Evolutionary conservation across 179 eudicot genomes (phyloP).

Genomic region (Nepenthes alata): DNA sequence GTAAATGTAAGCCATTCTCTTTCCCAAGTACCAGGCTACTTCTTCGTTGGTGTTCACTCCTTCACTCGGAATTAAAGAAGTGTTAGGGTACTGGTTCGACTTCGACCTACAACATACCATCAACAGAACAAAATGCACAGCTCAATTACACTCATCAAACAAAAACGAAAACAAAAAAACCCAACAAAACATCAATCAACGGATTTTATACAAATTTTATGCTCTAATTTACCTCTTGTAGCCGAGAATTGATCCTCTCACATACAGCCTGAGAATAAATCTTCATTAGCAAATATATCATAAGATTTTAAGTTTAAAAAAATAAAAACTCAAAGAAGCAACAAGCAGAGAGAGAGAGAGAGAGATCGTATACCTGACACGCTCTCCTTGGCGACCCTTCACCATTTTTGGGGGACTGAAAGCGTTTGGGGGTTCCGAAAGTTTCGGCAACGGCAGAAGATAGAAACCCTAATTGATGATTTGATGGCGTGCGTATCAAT

Average conservation of each 20-base stretch:
- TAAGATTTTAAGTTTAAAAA: not conserved
- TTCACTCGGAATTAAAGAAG: slow-evolving; percentile 66
- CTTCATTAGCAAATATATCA: not conserved
- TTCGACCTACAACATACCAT: slow-evolving; percentile 19
- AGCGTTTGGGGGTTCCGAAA: not conserved
- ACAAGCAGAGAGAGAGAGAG: no score
- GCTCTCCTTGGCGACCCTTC: slow-evolving; percentile 45
- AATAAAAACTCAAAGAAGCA: not conserved
- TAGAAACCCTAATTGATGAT: not conserved
- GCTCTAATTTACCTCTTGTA: slow-evolving; percentile 22
- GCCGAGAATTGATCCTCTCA: slow-evolving; percentile 35
- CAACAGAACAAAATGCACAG: not conserved
- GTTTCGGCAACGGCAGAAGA: not conserved
- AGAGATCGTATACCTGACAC: slow-evolving; percentile 17
- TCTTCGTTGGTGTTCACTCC: slow-evolving; percentile 87
- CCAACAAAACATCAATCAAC: no score
- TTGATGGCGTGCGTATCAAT: no score
- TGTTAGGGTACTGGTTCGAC: slow-evolving; percentile 49
- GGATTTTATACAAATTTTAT: no score
- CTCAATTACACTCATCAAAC: not conserved
- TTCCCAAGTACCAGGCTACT: slow-evolving; percentile 77
- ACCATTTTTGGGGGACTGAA: slow-evolving; percentile 19
- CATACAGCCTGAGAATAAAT: slow-evolving; percentile 21
- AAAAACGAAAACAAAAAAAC: not conserved
- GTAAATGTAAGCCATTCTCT: slow-evolving; percentile 74